These are phyloP conservation scores for Rhizopogon salebrosus DNA, from an alignment of 768 basidiomycete species.

Conservation along the genomic window DNA sequence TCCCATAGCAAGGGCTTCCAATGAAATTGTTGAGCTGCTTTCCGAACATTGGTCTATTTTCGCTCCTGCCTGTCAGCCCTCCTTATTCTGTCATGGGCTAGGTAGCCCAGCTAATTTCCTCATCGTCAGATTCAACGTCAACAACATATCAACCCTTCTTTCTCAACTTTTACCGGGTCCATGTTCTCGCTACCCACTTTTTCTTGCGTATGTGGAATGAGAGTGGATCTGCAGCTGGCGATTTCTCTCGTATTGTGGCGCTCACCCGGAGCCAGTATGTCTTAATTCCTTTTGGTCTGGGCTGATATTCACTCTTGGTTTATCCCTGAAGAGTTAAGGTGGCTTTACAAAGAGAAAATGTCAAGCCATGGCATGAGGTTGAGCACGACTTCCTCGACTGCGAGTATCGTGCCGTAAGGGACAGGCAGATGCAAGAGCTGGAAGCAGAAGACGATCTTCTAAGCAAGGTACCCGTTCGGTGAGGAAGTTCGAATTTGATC, in stretches of 20 bases:
- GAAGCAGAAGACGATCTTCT: conserved; percentile 85
- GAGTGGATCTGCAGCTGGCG: conserved; percentile 68
- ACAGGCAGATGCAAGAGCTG: conserved; percentile 86
- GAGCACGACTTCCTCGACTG: conserved; percentile 75
- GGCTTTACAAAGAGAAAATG: conserved; percentile 69
- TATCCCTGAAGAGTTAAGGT: conserved; percentile 60
- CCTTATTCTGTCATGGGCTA: neutral
- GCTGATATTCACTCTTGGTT: conserved; percentile 2
- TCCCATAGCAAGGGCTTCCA: conserved; percentile 78
- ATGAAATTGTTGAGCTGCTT: conserved; percentile 79
- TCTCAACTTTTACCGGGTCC: conserved; percentile 77
- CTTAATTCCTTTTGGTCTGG: neutral
- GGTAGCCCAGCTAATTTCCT: conserved; percentile 1
- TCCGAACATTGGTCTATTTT: conserved; percentile 84
- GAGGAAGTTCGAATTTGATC: conserved; percentile 17
- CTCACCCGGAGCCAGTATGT: conserved; percentile 83
- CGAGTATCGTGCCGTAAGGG: conserved; percentile 82
- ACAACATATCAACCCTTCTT: conserved; percentile 85
- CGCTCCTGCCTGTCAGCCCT: conserved; percentile 71
- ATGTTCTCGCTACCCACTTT: conserved; percentile 76
- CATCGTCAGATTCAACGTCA: conserved; percentile 57
- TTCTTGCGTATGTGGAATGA: conserved; percentile 94
- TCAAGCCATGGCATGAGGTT: conserved; percentile 77
- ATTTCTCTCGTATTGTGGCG: conserved; percentile 74
- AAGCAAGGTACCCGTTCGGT: conserved; percentile 84